A percentile compares a stretch with the other conserved stretches of the same genome.
Evolutionary conservation across 2,329 filamentous ascomycete genomes (phyloP).

Genomic region (Neophaeococcomyces aloes): DNA sequence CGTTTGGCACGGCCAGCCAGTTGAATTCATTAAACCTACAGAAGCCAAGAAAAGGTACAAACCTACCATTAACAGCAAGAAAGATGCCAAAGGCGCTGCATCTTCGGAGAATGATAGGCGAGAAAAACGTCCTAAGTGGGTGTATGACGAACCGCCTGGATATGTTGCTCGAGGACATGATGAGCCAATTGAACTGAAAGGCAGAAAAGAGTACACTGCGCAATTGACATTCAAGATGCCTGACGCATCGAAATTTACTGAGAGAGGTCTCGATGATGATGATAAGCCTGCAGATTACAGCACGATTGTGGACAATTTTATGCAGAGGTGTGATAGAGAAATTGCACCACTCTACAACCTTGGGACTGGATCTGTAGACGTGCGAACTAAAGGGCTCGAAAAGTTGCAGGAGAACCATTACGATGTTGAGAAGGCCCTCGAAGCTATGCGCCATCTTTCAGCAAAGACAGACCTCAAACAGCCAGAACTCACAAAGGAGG

Average conservation of each 20-base stretch:
- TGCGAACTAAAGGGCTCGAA: conserved; percentile 71
- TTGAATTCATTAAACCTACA: conserved; percentile 80
- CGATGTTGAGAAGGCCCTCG: conserved; percentile 58
- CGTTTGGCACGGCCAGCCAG: conserved; percentile 74
- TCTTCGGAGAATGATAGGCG: conserved; percentile 72
- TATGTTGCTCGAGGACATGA: conserved; percentile 81
- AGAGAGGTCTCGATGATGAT: conserved; percentile 34
- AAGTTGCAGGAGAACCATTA: conserved; percentile 63
- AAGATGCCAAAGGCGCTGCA: conserved; percentile 62
- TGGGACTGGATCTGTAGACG: conserved; percentile 67
- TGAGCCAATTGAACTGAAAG: conserved; percentile 46
- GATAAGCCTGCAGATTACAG: conserved; percentile 35
- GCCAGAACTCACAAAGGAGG: conserved; percentile 64
- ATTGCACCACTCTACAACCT: conserved; percentile 60
- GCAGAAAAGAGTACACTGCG: conserved; percentile 65
- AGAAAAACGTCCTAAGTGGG: conserved; percentile 80
- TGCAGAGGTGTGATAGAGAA: conserved; percentile 52
- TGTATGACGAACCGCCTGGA: conserved; percentile 80
- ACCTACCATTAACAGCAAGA: conserved; percentile 55
- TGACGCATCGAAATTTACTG: conserved; percentile 37
- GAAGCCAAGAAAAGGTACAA: conserved; percentile 71
- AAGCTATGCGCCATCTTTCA: conserved; percentile 57
- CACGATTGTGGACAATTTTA: conserved; percentile 62
- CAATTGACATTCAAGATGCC: conserved; percentile 71
- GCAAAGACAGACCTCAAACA: conserved; percentile 67